These are phyloP conservation scores for Ichthyophthirius multifiliis DNA, from an alignment of 169 alveolate species.

Conservation along the genomic window DNA sequence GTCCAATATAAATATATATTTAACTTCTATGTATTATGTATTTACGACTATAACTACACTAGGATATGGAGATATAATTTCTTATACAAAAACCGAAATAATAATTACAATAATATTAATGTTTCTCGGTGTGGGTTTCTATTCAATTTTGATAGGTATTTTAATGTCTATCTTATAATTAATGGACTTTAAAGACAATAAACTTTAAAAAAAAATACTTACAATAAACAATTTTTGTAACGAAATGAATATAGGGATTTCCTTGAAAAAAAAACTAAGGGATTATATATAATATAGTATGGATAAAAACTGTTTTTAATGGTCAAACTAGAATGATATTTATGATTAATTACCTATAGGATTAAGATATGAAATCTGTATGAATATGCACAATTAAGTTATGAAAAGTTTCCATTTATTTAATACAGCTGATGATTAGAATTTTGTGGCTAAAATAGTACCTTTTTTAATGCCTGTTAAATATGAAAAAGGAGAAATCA, in stretches of 20 bases:
- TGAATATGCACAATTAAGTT: constrained; percentile 52
- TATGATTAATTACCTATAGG: constrained; percentile 58
- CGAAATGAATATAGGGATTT: constrained; percentile 41
- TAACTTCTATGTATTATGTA: constrained; percentile 56
- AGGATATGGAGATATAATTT: constrained; percentile 76
- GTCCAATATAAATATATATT: constrained; percentile 22
- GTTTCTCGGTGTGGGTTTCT: constrained; percentile 46
- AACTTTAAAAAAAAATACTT: constrained; percentile 2
- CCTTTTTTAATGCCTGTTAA: constrained; percentile 40
- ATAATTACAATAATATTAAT: constrained; percentile 27
- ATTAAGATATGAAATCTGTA: constrained; percentile 61
- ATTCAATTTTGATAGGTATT: constrained; percentile 44
- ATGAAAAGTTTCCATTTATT: constrained; percentile 51
- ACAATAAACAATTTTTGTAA: constrained; percentile 56
- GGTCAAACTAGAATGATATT: constrained; percentile 48
- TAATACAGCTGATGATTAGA: constrained; percentile 37
- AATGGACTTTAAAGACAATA: constrained; percentile 29
- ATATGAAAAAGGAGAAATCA: constrained; percentile 19
- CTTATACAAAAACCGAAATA: constrained; percentile 29
- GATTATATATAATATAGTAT: constrained; percentile 49
- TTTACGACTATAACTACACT: constrained; percentile 66
- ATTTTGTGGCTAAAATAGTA: constrained; percentile 37
- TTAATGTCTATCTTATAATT: constrained; percentile 27
- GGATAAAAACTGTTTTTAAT: constrained; percentile 50
- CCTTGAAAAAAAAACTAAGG: constrained; percentile 44